phyloP scores from a whole-genome alignment of 495 filamentous ascomycete species.

The Hypoxylon perforatum region DNA sequence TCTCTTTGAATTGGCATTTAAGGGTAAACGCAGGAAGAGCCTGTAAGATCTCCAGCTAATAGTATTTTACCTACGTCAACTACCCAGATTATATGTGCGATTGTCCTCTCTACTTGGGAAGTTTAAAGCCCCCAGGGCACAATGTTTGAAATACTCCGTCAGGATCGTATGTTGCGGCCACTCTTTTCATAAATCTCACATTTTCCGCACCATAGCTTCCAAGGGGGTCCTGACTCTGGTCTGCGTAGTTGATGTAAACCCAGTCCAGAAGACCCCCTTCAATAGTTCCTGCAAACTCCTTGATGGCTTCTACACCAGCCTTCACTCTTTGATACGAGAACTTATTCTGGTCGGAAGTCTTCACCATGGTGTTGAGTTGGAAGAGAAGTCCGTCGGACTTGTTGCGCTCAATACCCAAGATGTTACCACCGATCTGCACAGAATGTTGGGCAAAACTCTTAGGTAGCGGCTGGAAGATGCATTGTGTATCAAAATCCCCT shows the following conservation, averaged over 20 bases:
- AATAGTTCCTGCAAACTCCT: constrained; percentile 25
- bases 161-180: neutral
- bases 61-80: no score
- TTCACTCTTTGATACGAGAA: constrained; percentile 25
- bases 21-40: no score
- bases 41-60: no score
- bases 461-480: constrained; percentile 62
- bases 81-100: no score
- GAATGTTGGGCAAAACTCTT: constrained; percentile 52
- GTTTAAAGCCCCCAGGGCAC: neutral
- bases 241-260: constrained; percentile 32
- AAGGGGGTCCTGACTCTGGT: neutral
- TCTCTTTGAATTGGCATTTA: no score
- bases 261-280: constrained; percentile 44
- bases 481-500: constrained; percentile 53
- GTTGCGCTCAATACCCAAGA: constrained; percentile 59
- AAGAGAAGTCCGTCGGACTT: constrained; percentile 44
- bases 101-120: no score
- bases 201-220: neutral
- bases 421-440: constrained; percentile 61
- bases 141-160: neutral
- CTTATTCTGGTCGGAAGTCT: constrained; percentile 37
- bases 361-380: constrained; percentile 21
- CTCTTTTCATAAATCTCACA: neutral
- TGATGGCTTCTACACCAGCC: constrained; percentile 20